Evolutionary conservation across 805 yeast species (phyloP), one percentile per base, ranked within the genome.

Genomic region (Candida arabinofermentans): DNA sequence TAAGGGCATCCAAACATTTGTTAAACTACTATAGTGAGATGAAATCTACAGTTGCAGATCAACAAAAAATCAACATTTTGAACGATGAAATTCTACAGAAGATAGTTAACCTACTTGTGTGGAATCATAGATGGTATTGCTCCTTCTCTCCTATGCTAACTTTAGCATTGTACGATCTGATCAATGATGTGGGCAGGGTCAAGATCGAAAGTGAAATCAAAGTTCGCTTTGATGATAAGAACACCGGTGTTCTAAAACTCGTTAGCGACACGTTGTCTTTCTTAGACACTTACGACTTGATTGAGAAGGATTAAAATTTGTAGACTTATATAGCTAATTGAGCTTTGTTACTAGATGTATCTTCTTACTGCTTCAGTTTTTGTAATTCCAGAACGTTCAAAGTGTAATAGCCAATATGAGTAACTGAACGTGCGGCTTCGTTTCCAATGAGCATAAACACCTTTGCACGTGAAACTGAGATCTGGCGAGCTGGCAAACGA

Each of bases 51-150:
- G 59, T 40, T 47, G 60, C 49, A 41, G 60, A 48, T 32, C 47
- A 49, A 59, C 49, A 71, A 63, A 64, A 59, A 29, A 51, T 58
- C 27, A 50, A 44, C 21, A 62, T 69, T 42, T 62, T 76, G 39
- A 79, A 81, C 55, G 75, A 71, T 38, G 70, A 72, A 48, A 77
- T 87, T 10, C 69, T 90, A 44, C 88, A 83, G 43, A 67, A 83
- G 18, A 65, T 81, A 42, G 86, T 90, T 27, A 85, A 84, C 54
- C 67, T 93, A 40, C 67, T 83, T n/a, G 95, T 93, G n/a, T 95
- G 98, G 97, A 85, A 88, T 58, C 97, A 90, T 63, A 78, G 99
- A 58, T 93, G 99, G 99, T 95, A 91, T 66, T 77, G 82, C 49
- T 96, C 91, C 50, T 91, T 89, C 58, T 81, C 95, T 8, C 86